Conservation (phyloP, 75 land plant genomes). For the Azolla pinnata region DNA sequence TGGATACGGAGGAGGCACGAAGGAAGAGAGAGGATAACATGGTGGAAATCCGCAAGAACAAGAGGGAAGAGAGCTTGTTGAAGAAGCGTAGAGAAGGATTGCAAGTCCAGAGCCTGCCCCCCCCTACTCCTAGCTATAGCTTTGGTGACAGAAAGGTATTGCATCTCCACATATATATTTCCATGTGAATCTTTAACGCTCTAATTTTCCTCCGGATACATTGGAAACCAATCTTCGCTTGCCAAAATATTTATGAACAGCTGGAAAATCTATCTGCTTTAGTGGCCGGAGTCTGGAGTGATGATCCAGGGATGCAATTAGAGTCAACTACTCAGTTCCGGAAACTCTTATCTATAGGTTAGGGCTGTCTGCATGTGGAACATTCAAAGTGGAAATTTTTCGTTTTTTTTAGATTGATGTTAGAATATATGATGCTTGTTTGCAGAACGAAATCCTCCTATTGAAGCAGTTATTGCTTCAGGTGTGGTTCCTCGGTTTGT, state of each 20-base stretch:
- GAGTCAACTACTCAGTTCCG: slow-evolving; percentile 86
- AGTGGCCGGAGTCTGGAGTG: slow-evolving; percentile 52
- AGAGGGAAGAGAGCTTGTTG: slow-evolving; percentile 59
- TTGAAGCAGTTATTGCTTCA: slow-evolving; percentile 69
- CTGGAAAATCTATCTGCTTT: slow-evolving; percentile 55
- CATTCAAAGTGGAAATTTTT: background rate
- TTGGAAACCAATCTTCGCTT: too few species aligned
- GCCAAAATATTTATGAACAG: slow-evolving; percentile 18
- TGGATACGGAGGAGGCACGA: slow-evolving; percentile 62
- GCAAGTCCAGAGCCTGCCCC: slow-evolving; percentile 18
- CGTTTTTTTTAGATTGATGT: background rate
- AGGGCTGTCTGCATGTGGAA: background rate
- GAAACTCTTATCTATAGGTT: slow-evolving; percentile 76
- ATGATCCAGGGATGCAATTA: slow-evolving; percentile 42
- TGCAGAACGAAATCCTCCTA: slow-evolving; percentile 79
- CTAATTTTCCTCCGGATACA: background rate
- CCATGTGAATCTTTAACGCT: background rate
- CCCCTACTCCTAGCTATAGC: slow-evolving; percentile 17
- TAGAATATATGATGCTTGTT: background rate
- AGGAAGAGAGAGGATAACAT: slow-evolving; percentile 59
- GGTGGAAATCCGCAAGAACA: slow-evolving; percentile 68
- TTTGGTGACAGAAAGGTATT: slow-evolving; percentile 43
- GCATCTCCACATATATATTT: background rate
- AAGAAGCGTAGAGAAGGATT: slow-evolving; percentile 61
- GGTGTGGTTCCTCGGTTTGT: slow-evolving; percentile 87